Base-by-base conservation (phyloP, 371 early-diverging fungal genomes). In the Umbelopsis sp. region DNA sequence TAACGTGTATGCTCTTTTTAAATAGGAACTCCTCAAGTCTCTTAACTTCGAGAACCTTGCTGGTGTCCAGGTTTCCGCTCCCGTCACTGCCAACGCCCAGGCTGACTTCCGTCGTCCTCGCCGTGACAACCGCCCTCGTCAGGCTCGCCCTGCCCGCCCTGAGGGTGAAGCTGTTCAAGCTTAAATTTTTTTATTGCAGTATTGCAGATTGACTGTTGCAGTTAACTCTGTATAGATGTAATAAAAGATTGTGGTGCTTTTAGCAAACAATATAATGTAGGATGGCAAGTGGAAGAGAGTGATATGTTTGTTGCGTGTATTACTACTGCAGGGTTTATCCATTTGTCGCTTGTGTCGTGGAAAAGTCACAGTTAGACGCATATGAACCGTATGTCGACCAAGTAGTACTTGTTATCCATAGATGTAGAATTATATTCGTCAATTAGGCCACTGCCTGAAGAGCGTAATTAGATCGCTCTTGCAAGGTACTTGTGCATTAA, bases 21-120 rank as follows among this genome's bases (percentile, higher is more conserved):
- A 62, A 69, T 81, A 95, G 95, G 94, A 92, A 68, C 91, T 98
- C 80, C 92, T 98, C 83, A 96, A 97, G 92, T 88, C 95, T 68
- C 87, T 97, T 79, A 94, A 94, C 95, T 91, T 96, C 79, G 97
- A 96, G 74, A 89, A 88, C 78, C 85, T 94, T 69, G 74, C 87
- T 51, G 89, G 91, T 74, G 87, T 93, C 71, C 83, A 85, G 72
- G 91, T 90, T 74, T 77, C 84, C 68, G 76, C 70, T 44, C 83
- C 83, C 50, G 76, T 83, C 72, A 78, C 79, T 67, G 74, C 77
- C 65, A 46, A 62, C 66, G 74, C 76, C 67, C 67, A 70, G 16
- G 63, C 67, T 52, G 69, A 69, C 57, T 63, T 50, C 48, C 76
- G 73, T 71, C 71, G 73, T 65, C 71, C 76, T 64, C 74, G 74